Percentiles rank a stretch among this genome's conserved stretches.
phyloP scores from a whole-genome alignment of 2,329 filamentous ascomycete species.

The Fusarium dimerum region DNA sequence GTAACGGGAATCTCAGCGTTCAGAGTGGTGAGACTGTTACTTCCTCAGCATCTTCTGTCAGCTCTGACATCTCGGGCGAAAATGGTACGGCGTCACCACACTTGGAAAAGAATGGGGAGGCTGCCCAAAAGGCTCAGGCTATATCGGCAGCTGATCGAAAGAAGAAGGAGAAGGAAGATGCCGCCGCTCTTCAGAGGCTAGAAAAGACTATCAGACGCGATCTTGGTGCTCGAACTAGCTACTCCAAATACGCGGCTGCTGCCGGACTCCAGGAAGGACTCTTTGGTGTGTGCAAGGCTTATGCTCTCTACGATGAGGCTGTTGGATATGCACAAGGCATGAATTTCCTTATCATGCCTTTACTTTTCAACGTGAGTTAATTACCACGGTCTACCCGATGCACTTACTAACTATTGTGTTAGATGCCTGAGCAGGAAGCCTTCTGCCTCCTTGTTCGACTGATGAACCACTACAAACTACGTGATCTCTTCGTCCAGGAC shows the following conservation, averaged over 20 bases:
- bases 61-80: conserved; percentile 71
- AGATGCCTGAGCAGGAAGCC: conserved; percentile 97
- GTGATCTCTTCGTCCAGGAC: conserved; percentile 90
- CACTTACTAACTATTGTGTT: conserved; percentile 5
- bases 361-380: conserved; percentile 80
- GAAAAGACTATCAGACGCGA: conserved; percentile 93
- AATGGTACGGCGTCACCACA: conserved; percentile 60
- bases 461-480: conserved; percentile 95
- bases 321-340: conserved; percentile 98
- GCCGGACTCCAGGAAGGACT: conserved; percentile 90
- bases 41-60: conserved; percentile 83
- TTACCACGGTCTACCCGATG: no score
- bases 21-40: conserved; percentile 64
- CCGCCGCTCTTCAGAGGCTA: conserved; percentile 71
- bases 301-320: conserved; percentile 89
- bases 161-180: conserved; percentile 78
- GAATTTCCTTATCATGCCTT: conserved; percentile 97
- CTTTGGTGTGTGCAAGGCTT: conserved; percentile 96
- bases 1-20: conserved; percentile 55
- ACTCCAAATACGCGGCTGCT: conserved; percentile 91
- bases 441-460: conserved; percentile 90
- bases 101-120: conserved; percentile 63
- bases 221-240: conserved; percentile 89
- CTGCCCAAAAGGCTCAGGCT: conserved; percentile 65
- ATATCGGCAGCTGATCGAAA: conserved; percentile 67